These are phyloP conservation scores for Neurospora sp. DNA, from an alignment of 495 filamentous ascomycete genomes.

Conservation along the genomic window DNA sequence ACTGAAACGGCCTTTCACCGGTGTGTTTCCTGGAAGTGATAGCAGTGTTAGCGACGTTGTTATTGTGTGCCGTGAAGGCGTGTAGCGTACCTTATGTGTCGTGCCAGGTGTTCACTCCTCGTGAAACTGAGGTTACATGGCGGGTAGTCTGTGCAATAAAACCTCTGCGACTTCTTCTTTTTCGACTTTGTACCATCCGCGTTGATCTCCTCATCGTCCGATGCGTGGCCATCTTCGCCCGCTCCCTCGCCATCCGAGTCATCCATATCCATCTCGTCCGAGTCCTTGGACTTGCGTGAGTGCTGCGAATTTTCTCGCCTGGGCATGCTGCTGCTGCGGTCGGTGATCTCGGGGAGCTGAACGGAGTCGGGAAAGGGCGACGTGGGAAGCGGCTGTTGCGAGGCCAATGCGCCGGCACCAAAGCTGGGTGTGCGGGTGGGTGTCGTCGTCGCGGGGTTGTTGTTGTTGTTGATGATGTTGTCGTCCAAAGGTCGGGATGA, in stretches of 20 bases:
- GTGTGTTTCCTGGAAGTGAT: conserved; percentile 71
- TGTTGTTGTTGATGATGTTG: not conserved
- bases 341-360: conserved; percentile 33
- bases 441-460: conserved; percentile 33
- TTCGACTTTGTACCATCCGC: conserved; percentile 59
- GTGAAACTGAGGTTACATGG: conserved; percentile 94
- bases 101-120: conserved; percentile 86
- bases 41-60: conserved; percentile 5
- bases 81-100: conserved; percentile 70
- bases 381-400: conserved; percentile 51
- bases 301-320: conserved; percentile 51
- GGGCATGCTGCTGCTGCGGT: conserved; percentile 24
- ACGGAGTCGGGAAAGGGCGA: conserved; percentile 47
- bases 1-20: conserved; percentile 93
- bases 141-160: conserved; percentile 96
- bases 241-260: conserved; percentile 52
- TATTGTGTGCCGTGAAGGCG: not conserved
- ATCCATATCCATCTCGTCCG: conserved; percentile 69
- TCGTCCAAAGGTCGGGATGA: conserved; percentile 33
- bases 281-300: conserved; percentile 53
- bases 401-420: conserved; percentile 27
- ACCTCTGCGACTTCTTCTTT: conserved; percentile 94
- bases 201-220: conserved; percentile 67
- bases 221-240: conserved; percentile 53
- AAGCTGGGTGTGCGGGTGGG: conserved; percentile 52